Percentiles rank a stretch among this genome's conserved stretches.
Conservation (phyloP, 2,329 filamentous ascomycete genomes). For the Podosphaera fusca region DNA sequence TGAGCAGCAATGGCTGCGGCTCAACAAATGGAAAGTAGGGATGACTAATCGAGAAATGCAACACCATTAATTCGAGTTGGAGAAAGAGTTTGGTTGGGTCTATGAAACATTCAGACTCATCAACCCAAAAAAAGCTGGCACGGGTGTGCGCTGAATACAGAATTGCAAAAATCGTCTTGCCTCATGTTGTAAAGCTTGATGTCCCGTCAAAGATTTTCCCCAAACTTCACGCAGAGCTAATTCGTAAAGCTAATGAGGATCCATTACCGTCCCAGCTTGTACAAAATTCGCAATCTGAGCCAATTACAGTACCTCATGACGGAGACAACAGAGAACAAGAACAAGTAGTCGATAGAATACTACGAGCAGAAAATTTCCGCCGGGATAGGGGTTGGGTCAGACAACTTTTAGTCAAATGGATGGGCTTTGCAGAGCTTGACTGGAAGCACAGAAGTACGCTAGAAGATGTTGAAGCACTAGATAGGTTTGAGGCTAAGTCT, state of each 20-base stretch:
- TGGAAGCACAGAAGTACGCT: neutral
- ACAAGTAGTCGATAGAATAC: neutral
- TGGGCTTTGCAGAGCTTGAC: neutral
- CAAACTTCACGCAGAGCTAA: neutral
- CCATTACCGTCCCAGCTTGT: neutral
- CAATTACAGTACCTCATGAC: neutral
- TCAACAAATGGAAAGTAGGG: too few relatives aligned
- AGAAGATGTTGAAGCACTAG: neutral
- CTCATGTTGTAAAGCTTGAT: neutral
- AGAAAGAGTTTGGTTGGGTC: neutral
- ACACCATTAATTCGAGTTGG: too few relatives aligned
- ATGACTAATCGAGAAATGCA: too few relatives aligned
- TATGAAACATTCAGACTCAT: neutral
- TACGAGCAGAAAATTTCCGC: neutral
- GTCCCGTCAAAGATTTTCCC: neutral
- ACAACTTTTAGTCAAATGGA: neutral
- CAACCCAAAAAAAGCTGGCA: neutral
- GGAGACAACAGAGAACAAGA: neutral
- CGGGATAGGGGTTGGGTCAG: neutral
- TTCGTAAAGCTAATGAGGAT: neutral
- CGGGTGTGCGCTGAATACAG: neutral
- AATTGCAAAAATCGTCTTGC: neutral
- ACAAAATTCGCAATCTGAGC: neutral
- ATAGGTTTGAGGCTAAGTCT: neutral
- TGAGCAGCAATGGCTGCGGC: too few relatives aligned